Evolutionary conservation across 169 alveolate species (phyloP), one percentile per base, ranked within the genome.

Genomic region (Besnoitia besnoiti): DNA sequence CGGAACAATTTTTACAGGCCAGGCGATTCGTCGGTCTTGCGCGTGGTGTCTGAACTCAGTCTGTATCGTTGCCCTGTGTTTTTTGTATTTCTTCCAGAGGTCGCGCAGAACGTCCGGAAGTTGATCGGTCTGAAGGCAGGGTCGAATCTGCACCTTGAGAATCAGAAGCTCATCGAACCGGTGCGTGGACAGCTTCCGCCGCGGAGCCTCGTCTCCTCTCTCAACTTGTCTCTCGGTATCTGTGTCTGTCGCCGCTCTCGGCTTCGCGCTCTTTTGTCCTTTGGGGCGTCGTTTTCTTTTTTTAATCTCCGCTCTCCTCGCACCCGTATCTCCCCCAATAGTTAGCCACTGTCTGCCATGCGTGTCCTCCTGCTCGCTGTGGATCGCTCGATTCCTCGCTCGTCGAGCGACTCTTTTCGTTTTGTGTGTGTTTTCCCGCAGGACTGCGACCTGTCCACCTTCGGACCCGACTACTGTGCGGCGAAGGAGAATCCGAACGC

Each of bases 381-480:
- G 51, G 40, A 4, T 76, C n/a, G 49, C n/a, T 33, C 51, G 7
- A 35, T 35, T 8, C n/a, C 12, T 76, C 12, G 3, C 39, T 42
- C 24, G 16, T 3, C 39, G 16, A 2, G 0, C 82, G 47, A 73
- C 27, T 37, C n/a, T 19, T 73, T 37, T 73, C 44, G 39, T 0
- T 30, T 55, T 55, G 4, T 55, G n/a, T 67, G 39, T 67, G 19
- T 5, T 42, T 14, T 4, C 4, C 1, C 59, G 12, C 89, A 94
- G 91, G 88, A 94, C 76, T 95, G 97, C 90, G 95, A 95, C 92
- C 82, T 94, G 59, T 93, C 95, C 33, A 94, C 97, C 5, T 95
- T 95, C 51, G 97, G 97, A 10, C 97, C 97, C 5, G 96, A 93
- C 35, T 93, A 91, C 44, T 95, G 97, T 89, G 95, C 96, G 44